Conservation (phyloP, 1,284 basidiomycete genomes). For the Malassezia arunalokei region DNA sequence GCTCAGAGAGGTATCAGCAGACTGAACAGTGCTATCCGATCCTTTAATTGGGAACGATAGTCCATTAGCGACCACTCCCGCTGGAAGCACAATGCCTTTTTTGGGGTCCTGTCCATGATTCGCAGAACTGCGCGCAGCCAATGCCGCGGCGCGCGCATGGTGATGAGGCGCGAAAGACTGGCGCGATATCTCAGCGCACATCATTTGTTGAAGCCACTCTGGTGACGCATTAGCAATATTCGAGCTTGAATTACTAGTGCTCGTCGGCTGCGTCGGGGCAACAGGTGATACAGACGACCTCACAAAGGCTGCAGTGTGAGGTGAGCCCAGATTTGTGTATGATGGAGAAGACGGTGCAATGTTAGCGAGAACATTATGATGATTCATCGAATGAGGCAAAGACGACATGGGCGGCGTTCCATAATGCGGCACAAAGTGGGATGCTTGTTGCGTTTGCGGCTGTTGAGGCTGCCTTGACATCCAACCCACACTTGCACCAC, state of each 20-base stretch:
- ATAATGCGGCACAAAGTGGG: constrained; percentile 19
- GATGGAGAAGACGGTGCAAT: constrained; percentile 32
- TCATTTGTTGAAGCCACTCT: constrained; percentile 43
- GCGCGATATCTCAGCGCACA: constrained; percentile 48
- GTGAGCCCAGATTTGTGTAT: constrained; percentile 22
- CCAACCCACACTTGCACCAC: constrained; percentile 5
- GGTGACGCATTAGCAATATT: constrained; percentile 21
- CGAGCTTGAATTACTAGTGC: constrained; percentile 14
- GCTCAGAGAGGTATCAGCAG: constrained; percentile 14
- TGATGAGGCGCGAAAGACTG: constrained; percentile 52
- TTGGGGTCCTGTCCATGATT: constrained; percentile 49
- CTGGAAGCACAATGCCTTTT: constrained; percentile 43
- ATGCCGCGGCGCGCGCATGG: constrained; percentile 52
- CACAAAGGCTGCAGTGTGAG: constrained; percentile 28
- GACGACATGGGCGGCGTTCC: constrained; percentile 38
- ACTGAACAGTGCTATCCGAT: constrained; percentile 6
- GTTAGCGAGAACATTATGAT: constrained; percentile 19
- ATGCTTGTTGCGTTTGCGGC: not conserved
- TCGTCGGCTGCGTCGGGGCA: not conserved
- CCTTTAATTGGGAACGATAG: constrained; percentile 25
- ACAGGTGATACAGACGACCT: constrained; percentile 21
- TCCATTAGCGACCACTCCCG: constrained; percentile 46
- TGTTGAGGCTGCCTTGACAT: constrained; percentile 3
- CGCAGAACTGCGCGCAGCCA: constrained; percentile 50
- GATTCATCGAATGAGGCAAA: constrained; percentile 28